A percentile compares a stretch with the other conserved stretches of the same genome.
Evolutionary conservation across 352 stramenopile genomes (phyloP).

Genomic region (Phytophthora sojae): DNA sequence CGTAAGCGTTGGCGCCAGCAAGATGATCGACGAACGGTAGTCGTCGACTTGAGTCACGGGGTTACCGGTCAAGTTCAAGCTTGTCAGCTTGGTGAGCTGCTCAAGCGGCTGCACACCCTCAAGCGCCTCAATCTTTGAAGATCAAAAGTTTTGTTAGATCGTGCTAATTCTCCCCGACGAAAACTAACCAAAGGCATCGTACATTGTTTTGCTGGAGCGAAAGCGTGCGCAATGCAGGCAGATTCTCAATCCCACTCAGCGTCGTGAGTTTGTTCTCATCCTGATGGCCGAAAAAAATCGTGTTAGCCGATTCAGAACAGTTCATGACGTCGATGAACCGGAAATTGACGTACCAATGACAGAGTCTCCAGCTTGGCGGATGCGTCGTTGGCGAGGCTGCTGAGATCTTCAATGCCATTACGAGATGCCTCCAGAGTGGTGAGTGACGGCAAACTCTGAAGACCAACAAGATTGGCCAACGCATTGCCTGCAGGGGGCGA

Average conservation of each 20-base stretch:
- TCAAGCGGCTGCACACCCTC: constrained; percentile 57
- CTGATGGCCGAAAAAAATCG: constrained; percentile 29
- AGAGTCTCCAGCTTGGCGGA: constrained; percentile 59
- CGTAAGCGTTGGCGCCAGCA: constrained; percentile 57
- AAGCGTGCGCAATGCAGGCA: constrained; percentile 53
- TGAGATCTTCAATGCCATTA: constrained; percentile 64
- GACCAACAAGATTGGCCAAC: constrained; percentile 55
- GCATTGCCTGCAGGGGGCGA: constrained; percentile 47
- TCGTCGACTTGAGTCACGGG: constrained; percentile 61
- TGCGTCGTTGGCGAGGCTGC: constrained; percentile 41
- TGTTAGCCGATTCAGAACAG: neutral
- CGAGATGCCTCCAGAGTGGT: constrained; percentile 61
- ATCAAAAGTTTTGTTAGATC: neutral
- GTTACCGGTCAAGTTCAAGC: constrained; percentile 64
- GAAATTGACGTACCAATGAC: constrained; percentile 47
- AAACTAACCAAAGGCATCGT: neutral
- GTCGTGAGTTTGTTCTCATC: constrained; percentile 75
- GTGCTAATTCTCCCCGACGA: neutral
- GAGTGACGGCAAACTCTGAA: constrained; percentile 56
- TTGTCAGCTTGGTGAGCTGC: constrained; percentile 46
- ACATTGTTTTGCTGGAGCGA: constrained; percentile 73
- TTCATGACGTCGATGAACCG: neutral
- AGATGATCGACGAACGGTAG: constrained; percentile 61
- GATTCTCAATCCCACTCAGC: constrained; percentile 59
- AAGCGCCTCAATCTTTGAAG: constrained; percentile 57